A percentile compares a stretch with the other conserved stretches of the same genome.
Conservation (phyloP, 2,329 filamentous ascomycete species). For the Paracoccidioides lutzii region DNA sequence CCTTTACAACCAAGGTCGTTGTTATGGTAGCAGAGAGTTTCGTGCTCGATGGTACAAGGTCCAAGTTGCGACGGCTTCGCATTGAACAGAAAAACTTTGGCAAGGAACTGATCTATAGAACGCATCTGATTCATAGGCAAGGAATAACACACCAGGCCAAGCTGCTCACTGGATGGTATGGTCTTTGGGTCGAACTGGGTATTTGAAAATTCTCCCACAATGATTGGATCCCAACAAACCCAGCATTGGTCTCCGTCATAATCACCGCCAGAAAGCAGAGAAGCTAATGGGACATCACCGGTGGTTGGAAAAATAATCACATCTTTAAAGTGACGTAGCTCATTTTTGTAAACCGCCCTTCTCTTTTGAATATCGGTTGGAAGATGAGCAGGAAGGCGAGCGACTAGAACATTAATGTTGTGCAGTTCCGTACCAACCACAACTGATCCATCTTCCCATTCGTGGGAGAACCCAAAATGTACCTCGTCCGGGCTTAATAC, state of each 20-base stretch:
- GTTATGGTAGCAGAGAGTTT: conserved; percentile 44
- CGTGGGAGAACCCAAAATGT: conserved; percentile 41
- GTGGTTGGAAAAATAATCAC: conserved; percentile 44
- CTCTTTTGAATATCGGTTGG: conserved; percentile 48
- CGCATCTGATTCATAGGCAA: conserved; percentile 30
- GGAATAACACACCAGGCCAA: conserved; percentile 36
- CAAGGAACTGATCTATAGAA: conserved; percentile 28
- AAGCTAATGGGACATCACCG: conserved; percentile 42
- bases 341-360: conserved; percentile 35
- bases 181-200: conserved; percentile 30
- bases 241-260: conserved; percentile 52
- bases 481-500: conserved; percentile 43
- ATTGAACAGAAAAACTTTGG: conserved; percentile 37
- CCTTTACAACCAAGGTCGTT: conserved; percentile 25
- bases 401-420: conserved; percentile 41
- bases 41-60: conserved; percentile 37
- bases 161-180: conserved; percentile 27
- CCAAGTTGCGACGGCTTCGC: conserved; percentile 38
- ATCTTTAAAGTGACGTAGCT: conserved; percentile 43
- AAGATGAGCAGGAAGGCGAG: conserved; percentile 44
- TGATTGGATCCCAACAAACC: conserved; percentile 45
- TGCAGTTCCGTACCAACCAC: conserved; percentile 36
- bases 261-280: conserved; percentile 51
- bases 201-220: conserved; percentile 42
- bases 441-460: conserved; percentile 30